A percentile compares a stretch with the other conserved stretches of the same genome.
These are phyloP conservation scores for Nicotiana sylvestris DNA, from an alignment of 257 asterid genomes.

Conservation along the genomic window DNA sequence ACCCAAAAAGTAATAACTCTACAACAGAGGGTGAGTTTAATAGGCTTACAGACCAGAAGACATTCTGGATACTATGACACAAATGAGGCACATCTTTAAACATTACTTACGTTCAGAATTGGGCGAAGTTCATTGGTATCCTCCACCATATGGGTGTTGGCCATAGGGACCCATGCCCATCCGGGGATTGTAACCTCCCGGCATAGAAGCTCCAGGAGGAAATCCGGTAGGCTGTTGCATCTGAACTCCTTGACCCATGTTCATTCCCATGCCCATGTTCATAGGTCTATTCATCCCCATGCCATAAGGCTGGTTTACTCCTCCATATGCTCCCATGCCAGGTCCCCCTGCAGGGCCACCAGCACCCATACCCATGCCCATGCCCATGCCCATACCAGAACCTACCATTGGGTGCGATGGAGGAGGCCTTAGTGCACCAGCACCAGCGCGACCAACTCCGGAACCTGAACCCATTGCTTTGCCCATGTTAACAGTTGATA, in stretches of 20 bases:
- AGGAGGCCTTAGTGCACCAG: conserved; percentile 59
- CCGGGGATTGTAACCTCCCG: conserved; percentile 65
- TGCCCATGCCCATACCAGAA: conserved; percentile 47
- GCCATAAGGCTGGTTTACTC: conserved; percentile 31
- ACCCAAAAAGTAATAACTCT: conserved; percentile 3
- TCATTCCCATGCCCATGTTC: conserved; percentile 36
- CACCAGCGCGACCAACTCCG: conserved; percentile 92
- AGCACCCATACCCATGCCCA: conserved; percentile 33
- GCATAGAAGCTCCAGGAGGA: conserved; percentile 42
- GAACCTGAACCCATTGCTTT: conserved; percentile 99
- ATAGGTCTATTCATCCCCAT: conserved; percentile 20
- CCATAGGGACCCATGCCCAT: conserved; percentile 65
- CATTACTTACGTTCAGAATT: not conserved
- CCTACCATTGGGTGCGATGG: conserved; percentile 55
- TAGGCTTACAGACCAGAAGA: not conserved
- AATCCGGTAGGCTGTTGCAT: conserved; percentile 37
- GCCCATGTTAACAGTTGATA: conserved; percentile 83
- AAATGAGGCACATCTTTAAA: not conserved
- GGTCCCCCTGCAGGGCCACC: conserved; percentile 25
- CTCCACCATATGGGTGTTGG: conserved; percentile 81
- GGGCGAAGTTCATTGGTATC: conserved; percentile 47
- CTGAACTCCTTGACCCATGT: conserved; percentile 19
- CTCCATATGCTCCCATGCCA: conserved; percentile 33
- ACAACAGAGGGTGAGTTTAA: conserved; percentile 11
- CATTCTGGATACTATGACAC: conserved; percentile 4